Percentiles rank a stretch among this genome's conserved stretches.
Conservation (phyloP, 805 yeast species). For the Candida namnaoensis region DNA sequence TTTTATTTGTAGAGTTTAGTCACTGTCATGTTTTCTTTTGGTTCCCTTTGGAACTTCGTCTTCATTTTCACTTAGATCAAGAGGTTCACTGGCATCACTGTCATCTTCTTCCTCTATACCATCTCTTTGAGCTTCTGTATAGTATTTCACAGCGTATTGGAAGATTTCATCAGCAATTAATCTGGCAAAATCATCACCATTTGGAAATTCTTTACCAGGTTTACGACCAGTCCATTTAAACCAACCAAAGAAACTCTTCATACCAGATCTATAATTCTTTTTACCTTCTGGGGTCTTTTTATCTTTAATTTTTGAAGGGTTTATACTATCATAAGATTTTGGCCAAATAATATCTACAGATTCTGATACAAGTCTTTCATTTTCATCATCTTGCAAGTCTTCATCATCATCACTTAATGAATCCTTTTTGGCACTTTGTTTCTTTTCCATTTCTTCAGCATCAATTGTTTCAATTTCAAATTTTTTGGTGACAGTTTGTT, state of each 20-base stretch:
- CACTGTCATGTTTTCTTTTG: conserved; percentile 7
- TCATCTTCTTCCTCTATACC: conserved; percentile 43
- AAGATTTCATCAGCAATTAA: conserved; percentile 70
- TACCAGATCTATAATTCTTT: conserved; percentile 55
- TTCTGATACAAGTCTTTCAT: conserved; percentile 45
- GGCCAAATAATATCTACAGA: conserved; percentile 66
- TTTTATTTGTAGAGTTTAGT: background rate
- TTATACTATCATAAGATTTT: conserved; percentile 39
- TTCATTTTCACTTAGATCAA: conserved; percentile 23
- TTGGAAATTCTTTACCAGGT: conserved; percentile 69
- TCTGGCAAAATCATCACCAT: conserved; percentile 72
- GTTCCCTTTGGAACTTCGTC: conserved; percentile 6
- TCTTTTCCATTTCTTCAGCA: conserved; percentile 6
- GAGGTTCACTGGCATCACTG: conserved; percentile 48
- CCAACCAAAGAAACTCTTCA: conserved; percentile 84
- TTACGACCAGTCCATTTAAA: conserved; percentile 77
- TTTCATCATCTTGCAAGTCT: conserved; percentile 39
- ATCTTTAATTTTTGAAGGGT: conserved; percentile 42
- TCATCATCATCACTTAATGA: conserved; percentile 19
- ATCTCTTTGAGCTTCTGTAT: conserved; percentile 64
- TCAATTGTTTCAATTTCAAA: conserved; percentile 34
- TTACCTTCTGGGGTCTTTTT: conserved; percentile 45
- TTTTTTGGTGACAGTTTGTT: conserved; percentile 50
- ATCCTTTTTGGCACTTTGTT: conserved; percentile 9
- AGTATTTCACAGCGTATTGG: conserved; percentile 80